Conservation (phyloP, 129 eudicot genomes). For the Centrapalus pauciflorus region DNA sequence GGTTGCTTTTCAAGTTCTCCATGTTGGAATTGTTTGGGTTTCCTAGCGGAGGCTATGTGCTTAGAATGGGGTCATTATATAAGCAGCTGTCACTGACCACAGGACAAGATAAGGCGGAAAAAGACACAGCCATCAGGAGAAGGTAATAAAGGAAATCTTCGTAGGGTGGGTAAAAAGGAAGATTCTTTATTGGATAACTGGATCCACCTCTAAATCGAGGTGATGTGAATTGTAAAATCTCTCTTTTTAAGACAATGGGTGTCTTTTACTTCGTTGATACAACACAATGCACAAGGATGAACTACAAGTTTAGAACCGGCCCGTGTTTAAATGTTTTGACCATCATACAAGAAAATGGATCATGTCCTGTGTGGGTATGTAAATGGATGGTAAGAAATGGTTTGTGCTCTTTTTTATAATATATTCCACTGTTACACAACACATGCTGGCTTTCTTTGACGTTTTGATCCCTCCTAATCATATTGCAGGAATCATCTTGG, state of each 20-base stretch:
- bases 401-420: background rate
- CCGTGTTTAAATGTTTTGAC: slow-evolving; percentile 8
- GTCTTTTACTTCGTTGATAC: slow-evolving; percentile 14
- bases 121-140: background rate
- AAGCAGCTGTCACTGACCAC: slow-evolving; percentile 8
- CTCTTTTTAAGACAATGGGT: slow-evolving; percentile 7
- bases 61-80: slow-evolving; percentile 19
- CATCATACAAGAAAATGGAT: slow-evolving; percentile 12
- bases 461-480: slow-evolving; percentile 30
- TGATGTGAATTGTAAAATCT: slow-evolving; percentile 26
- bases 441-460: slow-evolving; percentile 19
- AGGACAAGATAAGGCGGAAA: slow-evolving; percentile 15
- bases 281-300: slow-evolving; percentile 16
- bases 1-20: slow-evolving; percentile 36
- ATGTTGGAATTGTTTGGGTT: slow-evolving; percentile 21
- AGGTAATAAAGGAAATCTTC: background rate
- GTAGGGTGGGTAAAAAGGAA: slow-evolving; percentile 14
- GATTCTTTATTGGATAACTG: slow-evolving; percentile 33
- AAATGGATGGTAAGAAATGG: slow-evolving; percentile 42
- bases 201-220: slow-evolving; percentile 9
- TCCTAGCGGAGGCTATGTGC: background rate
- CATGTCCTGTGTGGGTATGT: slow-evolving; percentile 37
- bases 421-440: slow-evolving; percentile 19
- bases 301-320: slow-evolving; percentile 29
- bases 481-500: slow-evolving; percentile 25